phyloP scores from a whole-genome alignment of 164 flowering plant species.

The Tetrastigma voinierianum region DNA sequence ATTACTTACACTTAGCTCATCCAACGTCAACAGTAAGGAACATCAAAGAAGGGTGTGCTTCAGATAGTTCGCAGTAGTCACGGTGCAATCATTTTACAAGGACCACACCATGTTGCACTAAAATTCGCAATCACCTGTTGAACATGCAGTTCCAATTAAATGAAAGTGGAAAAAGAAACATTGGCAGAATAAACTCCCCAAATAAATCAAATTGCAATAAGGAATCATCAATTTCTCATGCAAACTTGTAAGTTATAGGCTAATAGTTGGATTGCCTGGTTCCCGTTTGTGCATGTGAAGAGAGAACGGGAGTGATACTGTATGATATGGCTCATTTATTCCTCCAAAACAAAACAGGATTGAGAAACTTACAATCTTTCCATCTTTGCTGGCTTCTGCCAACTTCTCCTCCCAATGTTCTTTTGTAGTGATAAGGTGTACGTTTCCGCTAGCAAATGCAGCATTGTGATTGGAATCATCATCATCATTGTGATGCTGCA shows the following conservation, averaged over 20 bases:
- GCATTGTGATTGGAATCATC: constrained; percentile 35
- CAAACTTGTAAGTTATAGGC: too few relatives aligned
- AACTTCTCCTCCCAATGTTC: constrained; percentile 61
- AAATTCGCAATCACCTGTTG: constrained; percentile 86
- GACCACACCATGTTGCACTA: constrained; percentile 98
- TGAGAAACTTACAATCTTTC: constrained; percentile 32
- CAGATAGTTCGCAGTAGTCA: constrained; percentile 66
- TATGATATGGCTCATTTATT: neutral
- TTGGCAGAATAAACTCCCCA: too few relatives aligned
- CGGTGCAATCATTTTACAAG: constrained; percentile 83
- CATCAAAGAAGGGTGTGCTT: constrained; percentile 62
- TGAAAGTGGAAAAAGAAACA: too few relatives aligned
- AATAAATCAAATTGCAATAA: too few relatives aligned
- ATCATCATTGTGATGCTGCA: constrained; percentile 21
- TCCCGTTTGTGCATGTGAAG: too few relatives aligned
- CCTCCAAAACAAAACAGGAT: neutral
- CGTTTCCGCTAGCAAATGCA: constrained; percentile 55
- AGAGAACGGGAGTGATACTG: neutral
- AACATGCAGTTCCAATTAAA: neutral
- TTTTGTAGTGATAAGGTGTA: constrained; percentile 43
- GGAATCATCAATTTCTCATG: too few relatives aligned
- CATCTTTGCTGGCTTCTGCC: constrained; percentile 35
- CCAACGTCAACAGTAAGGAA: constrained; percentile 86
- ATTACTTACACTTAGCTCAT: constrained; percentile 75
- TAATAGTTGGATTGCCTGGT: too few relatives aligned